Base-by-base conservation (phyloP, 192 early-diverging fungal species). In the Dissophora globulifera region DNA sequence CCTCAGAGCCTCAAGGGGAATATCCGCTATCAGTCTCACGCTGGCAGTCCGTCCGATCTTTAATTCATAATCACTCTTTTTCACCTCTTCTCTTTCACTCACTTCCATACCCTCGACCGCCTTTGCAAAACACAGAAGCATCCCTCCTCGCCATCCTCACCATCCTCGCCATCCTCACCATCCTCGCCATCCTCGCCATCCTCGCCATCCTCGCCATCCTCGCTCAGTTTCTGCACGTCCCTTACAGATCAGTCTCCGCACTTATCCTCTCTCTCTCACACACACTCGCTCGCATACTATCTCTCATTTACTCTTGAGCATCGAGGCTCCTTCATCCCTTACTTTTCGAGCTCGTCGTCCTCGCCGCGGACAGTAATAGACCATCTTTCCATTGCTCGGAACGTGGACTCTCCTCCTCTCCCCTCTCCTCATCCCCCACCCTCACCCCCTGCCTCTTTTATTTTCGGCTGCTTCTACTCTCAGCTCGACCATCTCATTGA, bases 11-110 rank as follows among this genome's bases (percentile, higher is more conserved):
- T n/a, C n/a, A n/a, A n/a, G n/a, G n/a, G n/a, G n/a, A n/a, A n/a
- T n/a, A n/a, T n/a, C n/a, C n/a, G n/a, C n/a, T n/a, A n/a, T n/a
- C n/a, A n/a, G n/a, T n/a, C n/a, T n/a, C n/a, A n/a, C n/a, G n/a
- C n/a, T n/a, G n/a, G n/a, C n/a, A n/a, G n/a, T n/a, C n/a, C n/a
- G n/a, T n/a, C n/a, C n/a, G n/a, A n/a, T n/a, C n/a, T n/a, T n/a
- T n/a, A n/a, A n/a, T n/a, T n/a, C n/a, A n/a, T n/a, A n/a, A n/a
- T 46, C 59, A 30, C 61, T 63, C 27, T 35, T 29, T 52, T 38
- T 25, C 50, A 50, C 8, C 20, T 25, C 19, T 19, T 41, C 27
- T 54, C 17, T 16, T 35, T 54, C 20, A 8, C 15, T 54, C 52
- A 11, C 30, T 27, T 27, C 6, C 30, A 8, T 7, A 22, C 20